Percentiles rank a stretch among this genome's conserved stretches.
Conservation (phyloP, 331 rosid species). For the Telfairia occidentalis region DNA sequence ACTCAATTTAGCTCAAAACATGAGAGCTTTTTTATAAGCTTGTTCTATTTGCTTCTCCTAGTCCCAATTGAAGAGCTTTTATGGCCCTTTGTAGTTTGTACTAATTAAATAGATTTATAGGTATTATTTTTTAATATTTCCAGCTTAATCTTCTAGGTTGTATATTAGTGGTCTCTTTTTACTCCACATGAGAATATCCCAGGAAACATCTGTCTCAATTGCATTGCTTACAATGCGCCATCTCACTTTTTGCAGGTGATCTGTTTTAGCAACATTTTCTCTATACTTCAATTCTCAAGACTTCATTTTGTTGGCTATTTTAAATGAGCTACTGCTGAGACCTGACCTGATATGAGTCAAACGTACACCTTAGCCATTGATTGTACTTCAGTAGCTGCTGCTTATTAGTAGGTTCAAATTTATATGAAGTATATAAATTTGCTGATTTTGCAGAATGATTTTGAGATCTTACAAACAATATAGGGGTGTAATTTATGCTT, state of each 20-base stretch:
- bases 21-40: neutral
- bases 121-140: neutral
- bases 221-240: neutral
- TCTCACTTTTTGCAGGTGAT: neutral
- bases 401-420: neutral
- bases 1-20: neutral
- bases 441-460: neutral
- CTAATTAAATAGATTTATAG: neutral
- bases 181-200: neutral
- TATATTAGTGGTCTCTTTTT: neutral
- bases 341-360: neutral
- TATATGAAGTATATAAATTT: neutral
- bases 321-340: neutral
- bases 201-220: neutral
- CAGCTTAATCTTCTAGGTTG: neutral
- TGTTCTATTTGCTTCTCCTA: neutral
- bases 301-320: constrained; percentile 4
- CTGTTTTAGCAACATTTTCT: neutral
- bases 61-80: neutral
- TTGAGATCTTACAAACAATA: neutral
- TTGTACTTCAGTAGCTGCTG: neutral
- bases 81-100: neutral
- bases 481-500: too few relatives aligned
- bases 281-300: neutral
- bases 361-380: neutral